phyloP scores from a whole-genome alignment of 2,329 filamentous ascomycete genomes.

The Chalara sp. region DNA sequence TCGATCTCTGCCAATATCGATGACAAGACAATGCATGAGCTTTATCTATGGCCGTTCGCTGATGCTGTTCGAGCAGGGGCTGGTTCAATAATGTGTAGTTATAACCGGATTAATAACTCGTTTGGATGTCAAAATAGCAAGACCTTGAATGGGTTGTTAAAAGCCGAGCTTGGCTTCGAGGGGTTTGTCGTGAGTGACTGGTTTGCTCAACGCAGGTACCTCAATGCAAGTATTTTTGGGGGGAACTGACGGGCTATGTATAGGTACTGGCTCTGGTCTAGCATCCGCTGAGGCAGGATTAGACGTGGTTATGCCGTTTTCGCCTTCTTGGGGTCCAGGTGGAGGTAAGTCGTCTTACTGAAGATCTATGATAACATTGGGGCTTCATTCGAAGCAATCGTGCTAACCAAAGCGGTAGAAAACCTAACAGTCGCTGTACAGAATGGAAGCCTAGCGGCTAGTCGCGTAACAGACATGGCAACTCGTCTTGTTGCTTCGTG shows the following conservation, averaged over 20 bases:
- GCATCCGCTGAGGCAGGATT: constrained; percentile 71
- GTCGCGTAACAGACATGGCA: constrained; percentile 56
- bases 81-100: constrained; percentile 75
- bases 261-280: constrained; percentile 54
- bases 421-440: constrained; percentile 44
- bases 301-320: constrained; percentile 46
- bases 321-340: constrained; percentile 12
- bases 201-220: constrained; percentile 57
- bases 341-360: constrained; percentile 15
- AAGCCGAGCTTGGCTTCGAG: constrained; percentile 80
- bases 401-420: no score
- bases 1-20: constrained; percentile 63
- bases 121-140: constrained; percentile 70
- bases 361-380: no score
- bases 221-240: neutral
- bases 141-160: constrained; percentile 71
- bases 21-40: constrained; percentile 65
- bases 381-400: no score
- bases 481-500: constrained; percentile 49
- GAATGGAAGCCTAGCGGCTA: constrained; percentile 41
- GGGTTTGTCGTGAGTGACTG: constrained; percentile 82
- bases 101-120: constrained; percentile 65
- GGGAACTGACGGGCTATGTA: neutral
- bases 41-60: constrained; percentile 82
- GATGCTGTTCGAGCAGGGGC: constrained; percentile 74